A percentile compares a stretch with the other conserved stretches of the same genome.
These are phyloP conservation scores for Rhodomyrtus tomentosa DNA, from an alignment of 345 rosid species.

Conservation along the genomic window DNA sequence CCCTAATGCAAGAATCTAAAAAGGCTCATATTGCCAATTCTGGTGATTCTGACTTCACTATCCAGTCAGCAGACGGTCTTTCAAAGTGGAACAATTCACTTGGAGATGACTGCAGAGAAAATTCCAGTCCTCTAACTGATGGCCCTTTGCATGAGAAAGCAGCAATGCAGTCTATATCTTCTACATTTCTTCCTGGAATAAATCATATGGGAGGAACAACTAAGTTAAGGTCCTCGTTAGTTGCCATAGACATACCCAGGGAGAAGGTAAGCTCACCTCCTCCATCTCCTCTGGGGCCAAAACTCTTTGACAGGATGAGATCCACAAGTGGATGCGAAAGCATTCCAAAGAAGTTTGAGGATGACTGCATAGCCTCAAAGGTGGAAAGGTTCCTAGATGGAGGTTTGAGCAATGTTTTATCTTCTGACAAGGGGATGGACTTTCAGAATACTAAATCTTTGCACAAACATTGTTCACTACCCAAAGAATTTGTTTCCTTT, in stretches of 20 bases:
- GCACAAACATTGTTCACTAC: not conserved
- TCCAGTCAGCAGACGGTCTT: constrained; percentile 27
- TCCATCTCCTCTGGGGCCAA: constrained; percentile 84
- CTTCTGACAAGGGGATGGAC: not conserved
- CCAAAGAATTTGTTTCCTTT: not conserved
- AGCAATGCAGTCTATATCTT: constrained; percentile 7
- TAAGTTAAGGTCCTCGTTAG: constrained; percentile 22
- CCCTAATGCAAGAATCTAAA: constrained; percentile 36
- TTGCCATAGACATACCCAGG: constrained; percentile 35
- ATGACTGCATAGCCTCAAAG: constrained; percentile 16
- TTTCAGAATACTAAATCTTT: not conserved
- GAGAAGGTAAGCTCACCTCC: constrained; percentile 28
- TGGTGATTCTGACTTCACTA: constrained; percentile 17
- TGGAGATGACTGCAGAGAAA: constrained; percentile 11
- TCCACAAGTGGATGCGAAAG: constrained; percentile 21
- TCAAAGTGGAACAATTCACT: constrained; percentile 24
- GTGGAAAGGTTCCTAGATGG: constrained; percentile 25
- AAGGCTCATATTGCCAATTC: constrained; percentile 43
- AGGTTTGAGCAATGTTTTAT: not conserved
- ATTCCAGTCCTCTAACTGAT: constrained; percentile 44
- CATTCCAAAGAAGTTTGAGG: constrained; percentile 13
- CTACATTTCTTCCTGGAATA: constrained; percentile 16
- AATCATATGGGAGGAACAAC: constrained; percentile 20
- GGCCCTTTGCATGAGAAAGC: constrained; percentile 56
- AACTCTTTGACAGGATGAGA: constrained; percentile 38